Evolutionary conservation across 371 early-diverging fungal genomes (phyloP).

Genomic region (Dichotomocladium elegans): DNA sequence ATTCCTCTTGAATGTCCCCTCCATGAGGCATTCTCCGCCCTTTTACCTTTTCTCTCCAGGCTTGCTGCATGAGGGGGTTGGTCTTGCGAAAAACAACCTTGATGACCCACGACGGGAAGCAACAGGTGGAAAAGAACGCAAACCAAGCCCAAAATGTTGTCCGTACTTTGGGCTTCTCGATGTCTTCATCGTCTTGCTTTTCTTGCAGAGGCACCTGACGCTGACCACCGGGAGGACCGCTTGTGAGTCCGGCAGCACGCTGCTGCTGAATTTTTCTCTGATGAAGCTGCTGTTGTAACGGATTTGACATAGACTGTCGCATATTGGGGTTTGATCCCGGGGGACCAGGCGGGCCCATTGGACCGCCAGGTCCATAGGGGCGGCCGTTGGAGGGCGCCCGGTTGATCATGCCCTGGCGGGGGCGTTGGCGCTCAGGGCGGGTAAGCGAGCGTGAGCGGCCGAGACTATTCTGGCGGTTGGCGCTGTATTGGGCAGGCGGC

Average conservation of each 20-base stretch:
- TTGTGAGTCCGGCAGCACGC: slow-evolving; percentile 17
- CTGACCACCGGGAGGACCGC: slow-evolving; percentile 15
- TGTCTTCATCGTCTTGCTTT: slow-evolving; percentile 13
- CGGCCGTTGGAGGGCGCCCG: slow-evolving; percentile 36
- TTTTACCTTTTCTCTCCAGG: slow-evolving; percentile 67
- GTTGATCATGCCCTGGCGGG: slow-evolving; percentile 36
- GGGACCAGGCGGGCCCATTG: slow-evolving; percentile 4
- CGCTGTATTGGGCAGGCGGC: slow-evolving; percentile 27
- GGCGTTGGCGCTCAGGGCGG: slow-evolving; percentile 46
- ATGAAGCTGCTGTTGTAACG: slow-evolving; percentile 40
- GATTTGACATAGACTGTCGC: slow-evolving; percentile 39
- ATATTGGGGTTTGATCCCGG: not conserved
- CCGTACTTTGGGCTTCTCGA: slow-evolving; percentile 46
- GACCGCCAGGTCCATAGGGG: slow-evolving; percentile 6
- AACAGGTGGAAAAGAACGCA: slow-evolving; percentile 53
- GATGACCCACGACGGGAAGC: slow-evolving; percentile 49
- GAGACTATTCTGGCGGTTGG: slow-evolving; percentile 14
- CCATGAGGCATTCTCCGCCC: too few relatives aligned
- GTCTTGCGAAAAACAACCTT: slow-evolving; percentile 42
- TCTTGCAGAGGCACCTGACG: slow-evolving; percentile 11
- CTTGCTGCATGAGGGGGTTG: slow-evolving; percentile 51
- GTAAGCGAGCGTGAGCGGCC: slow-evolving; percentile 40
- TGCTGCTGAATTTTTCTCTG: slow-evolving; percentile 40
- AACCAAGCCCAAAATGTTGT: slow-evolving; percentile 49
- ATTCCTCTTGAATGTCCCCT: too few relatives aligned